Percentiles rank a stretch among this genome's conserved stretches.
phyloP scores from a whole-genome alignment of 177 flowering plant species.

The Tripterygium wilfordii region DNA sequence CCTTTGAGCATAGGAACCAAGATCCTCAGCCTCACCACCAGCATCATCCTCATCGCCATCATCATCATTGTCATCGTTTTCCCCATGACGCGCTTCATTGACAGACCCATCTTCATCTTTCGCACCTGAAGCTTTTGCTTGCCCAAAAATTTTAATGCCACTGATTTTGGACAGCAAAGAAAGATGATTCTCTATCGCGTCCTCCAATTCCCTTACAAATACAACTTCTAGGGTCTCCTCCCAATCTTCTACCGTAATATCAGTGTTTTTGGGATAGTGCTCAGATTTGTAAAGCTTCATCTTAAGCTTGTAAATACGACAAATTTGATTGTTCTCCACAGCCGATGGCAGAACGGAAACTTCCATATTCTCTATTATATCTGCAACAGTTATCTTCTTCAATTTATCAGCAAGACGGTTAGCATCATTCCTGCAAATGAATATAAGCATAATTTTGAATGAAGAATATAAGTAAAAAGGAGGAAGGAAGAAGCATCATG shows the following conservation, averaged over 20 bases:
- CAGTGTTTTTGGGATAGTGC: conserved; percentile 33
- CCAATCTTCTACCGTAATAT: conserved; percentile 48
- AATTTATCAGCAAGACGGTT: conserved; percentile 58
- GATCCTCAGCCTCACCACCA: conserved; percentile 45
- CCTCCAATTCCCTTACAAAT: conserved; percentile 59
- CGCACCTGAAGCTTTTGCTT: conserved; percentile 29
- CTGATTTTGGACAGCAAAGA: conserved; percentile 46
- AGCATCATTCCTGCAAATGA: conserved; percentile 62
- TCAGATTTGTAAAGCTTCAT: conserved; percentile 49
- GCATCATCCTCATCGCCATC: conserved; percentile 27
- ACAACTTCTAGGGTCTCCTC: conserved; percentile 26
- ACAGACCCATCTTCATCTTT: conserved; percentile 29
- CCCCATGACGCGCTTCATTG: conserved; percentile 6
- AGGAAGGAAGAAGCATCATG: too few relatives aligned
- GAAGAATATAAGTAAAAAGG: too few relatives aligned
- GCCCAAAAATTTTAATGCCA: conserved; percentile 51
- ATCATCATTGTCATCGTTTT: conserved; percentile 23
- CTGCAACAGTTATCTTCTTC: conserved; percentile 69
- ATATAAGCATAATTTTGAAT: not conserved
- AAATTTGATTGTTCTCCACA: conserved; percentile 19
- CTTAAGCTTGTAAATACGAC: conserved; percentile 61
- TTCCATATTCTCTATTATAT: conserved; percentile 67
- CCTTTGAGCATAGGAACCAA: conserved; percentile 61
- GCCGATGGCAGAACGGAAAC: conserved; percentile 47
- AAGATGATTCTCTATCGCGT: conserved; percentile 51